Conservation (phyloP, 2,329 filamentous ascomycete species). For the Ceratocystis lukuohia region DNA sequence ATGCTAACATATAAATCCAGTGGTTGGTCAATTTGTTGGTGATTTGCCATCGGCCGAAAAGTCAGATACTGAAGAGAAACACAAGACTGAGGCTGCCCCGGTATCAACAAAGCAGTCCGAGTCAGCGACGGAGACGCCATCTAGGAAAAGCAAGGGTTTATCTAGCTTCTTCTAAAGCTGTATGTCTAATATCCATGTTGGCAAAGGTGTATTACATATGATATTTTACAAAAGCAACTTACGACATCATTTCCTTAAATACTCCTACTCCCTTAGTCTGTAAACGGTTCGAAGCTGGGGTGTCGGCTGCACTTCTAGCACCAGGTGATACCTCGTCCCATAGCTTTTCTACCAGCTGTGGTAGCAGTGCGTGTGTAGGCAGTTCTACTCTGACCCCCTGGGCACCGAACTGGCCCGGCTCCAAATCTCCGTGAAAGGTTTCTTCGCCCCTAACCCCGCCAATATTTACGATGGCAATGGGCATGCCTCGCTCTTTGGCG, state of each 20-base stretch:
- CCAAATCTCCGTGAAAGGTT: constrained; percentile 48
- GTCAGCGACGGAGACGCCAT: constrained; percentile 22
- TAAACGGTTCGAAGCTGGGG: not conserved
- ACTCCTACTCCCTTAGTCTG: constrained; percentile 25
- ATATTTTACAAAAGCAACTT: constrained; percentile 22
- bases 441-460: constrained; percentile 73
- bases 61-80: constrained; percentile 32
- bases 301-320: not conserved
- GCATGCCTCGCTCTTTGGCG: constrained; percentile 69
- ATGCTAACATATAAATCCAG: constrained; percentile 29
- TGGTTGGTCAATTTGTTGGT: constrained; percentile 41
- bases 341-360: constrained; percentile 41
- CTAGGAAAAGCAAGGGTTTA: constrained; percentile 24
- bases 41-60: constrained; percentile 28
- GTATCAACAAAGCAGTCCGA: constrained; percentile 7
- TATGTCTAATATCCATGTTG: constrained; percentile 17
- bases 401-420: constrained; percentile 38
- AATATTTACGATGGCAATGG: constrained; percentile 77
- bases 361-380: constrained; percentile 44
- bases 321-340: constrained; percentile 8
- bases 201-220: constrained; percentile 7
- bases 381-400: constrained; percentile 44
- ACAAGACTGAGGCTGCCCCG: constrained; percentile 25
- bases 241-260: constrained; percentile 51
- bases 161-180: constrained; percentile 38